Base-by-base conservation (phyloP, 1,284 basidiomycete genomes). In the Sphaerobolus stellatus region DNA sequence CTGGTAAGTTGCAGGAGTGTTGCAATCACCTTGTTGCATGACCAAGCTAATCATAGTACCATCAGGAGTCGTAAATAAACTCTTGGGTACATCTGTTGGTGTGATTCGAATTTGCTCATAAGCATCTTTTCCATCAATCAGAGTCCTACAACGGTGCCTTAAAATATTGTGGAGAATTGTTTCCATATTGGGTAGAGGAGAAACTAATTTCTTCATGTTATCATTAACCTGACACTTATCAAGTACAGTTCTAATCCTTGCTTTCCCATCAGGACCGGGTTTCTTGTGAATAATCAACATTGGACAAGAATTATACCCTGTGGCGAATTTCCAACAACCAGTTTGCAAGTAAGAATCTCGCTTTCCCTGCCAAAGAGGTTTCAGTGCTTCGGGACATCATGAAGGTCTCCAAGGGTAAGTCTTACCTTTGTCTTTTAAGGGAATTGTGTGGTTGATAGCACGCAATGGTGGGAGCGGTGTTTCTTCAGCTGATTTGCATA, bases 81-180 rank as follows among this genome's bases (percentile, higher is more conserved):
- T 50, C 0, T 51, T 11, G 0, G 54, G n/a, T 0, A 75, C 67
- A 43, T 76, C 65, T n/a, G 68, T 66, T 0, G 67, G 65, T 0
- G 64, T 49, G 0, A 75, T 62, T 0, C 62, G 40, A 2, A 75
- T 72, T 29, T 75, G 71, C 43, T 75, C 65, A 29, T 73, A 75
- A 0, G 69, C 33, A 36, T 36, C 33, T 36, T 36, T 36, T 11
- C 33, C 18, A 18, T 36, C 33, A 11, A 36, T 11, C 67, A 29
- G 73, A 68, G 16, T 66, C 1, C 59, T 14, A 31, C 66, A 71
- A 11, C 57, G 50, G 0, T 61, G 52, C 3, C 59, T 18, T 0
- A 64, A 54, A 0, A 68, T 64, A 0, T 53, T 28, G 0, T 52
- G 5, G 0, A 71, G 40, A 4, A 75, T 73, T 0, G 59, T 61